Evolutionary conservation across 164 flowering plant species (phyloP).

Genomic region (Vitis labrusca): DNA sequence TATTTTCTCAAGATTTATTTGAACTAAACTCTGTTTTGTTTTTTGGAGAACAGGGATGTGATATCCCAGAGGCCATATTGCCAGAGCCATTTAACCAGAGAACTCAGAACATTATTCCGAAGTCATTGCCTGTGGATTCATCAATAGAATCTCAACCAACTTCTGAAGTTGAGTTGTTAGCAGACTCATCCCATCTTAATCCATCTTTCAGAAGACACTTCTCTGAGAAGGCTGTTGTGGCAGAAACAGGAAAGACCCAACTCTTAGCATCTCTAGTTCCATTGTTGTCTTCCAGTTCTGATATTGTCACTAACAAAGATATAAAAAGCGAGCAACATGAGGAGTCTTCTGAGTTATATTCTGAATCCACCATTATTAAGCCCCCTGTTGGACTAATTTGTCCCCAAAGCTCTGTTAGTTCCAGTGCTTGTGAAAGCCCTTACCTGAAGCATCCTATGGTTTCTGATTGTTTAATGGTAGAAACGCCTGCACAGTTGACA

Average conservation of each 20-base stretch:
- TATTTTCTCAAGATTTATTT: too few relatives aligned
- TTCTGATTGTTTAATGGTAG: conserved; percentile 26
- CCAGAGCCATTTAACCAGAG: conserved; percentile 50
- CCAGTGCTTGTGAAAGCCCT: conserved; percentile 30
- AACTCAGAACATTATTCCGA: conserved; percentile 7
- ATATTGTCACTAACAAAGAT: conserved; percentile 6
- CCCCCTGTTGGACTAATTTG: conserved; percentile 8
- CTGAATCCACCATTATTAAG: conserved; percentile 4
- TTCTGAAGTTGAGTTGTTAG: conserved; percentile 23
- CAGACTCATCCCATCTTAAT: conserved; percentile 23
- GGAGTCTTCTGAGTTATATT: conserved; percentile 13
- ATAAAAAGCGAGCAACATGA: conserved; percentile 7
- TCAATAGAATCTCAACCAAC: conserved; percentile 10
- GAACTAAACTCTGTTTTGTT: background rate
- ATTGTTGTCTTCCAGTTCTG: conserved; percentile 3
- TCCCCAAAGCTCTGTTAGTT: conserved; percentile 8
- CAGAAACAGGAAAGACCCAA: conserved; percentile 27
- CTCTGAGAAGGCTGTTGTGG: conserved; percentile 19
- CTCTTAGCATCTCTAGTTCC: conserved; percentile 17
- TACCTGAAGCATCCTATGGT: conserved; percentile 20
- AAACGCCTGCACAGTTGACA: conserved; percentile 54
- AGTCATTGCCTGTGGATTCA: conserved; percentile 18
- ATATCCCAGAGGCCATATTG: conserved; percentile 55
- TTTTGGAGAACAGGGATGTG: conserved; percentile 38
- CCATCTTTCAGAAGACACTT: conserved; percentile 39